Base-by-base conservation (phyloP, 2,329 filamentous ascomycete genomes). In the Trichoderma afroharzianum region DNA sequence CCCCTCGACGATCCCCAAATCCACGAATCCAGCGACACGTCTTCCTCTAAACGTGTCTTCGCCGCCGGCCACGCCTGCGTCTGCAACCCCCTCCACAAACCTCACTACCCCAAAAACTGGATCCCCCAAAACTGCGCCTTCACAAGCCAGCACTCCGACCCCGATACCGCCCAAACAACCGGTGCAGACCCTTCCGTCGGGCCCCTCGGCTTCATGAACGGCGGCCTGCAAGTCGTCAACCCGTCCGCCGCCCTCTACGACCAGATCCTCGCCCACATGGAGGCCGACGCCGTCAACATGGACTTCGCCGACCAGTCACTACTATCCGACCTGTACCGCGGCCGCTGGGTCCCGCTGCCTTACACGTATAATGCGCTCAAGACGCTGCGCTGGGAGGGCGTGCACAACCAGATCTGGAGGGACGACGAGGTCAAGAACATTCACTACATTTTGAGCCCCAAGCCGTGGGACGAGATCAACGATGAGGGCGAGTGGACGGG, bases 1-100 rank as follows among this genome's bases (percentile, higher is more conserved):
- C 83, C 88, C 73, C 87, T 97, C 59, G 93, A 95, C 80, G 78
- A 83, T 36, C 76, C 76, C 1, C 47, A 72, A 11, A 62, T 81
- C 57, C 74, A 74, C 55, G 76, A 74, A 33, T 71, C 72, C 4
- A 74, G 74, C 28, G 64, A 75, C n/a, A 62, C 70, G 43, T 47
- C 63, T 4, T 70, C 71, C 1, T 76, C 91, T 26, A 79, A 85
- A 58, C 86, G 88, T 58, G 92, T 97, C 39, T 95, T 97, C 81
- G 94, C 93, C 1, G 93, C 93, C 5, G 90, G 90, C 74, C 93
- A 95, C 81, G 94, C 94, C 6, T 97, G 94, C 81, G 90, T 94
- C 21, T 97, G 94, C 83, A 97, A 97, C 82, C 93, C 94, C 26
- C 83, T 94, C 74, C 87, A 88, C 76, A 94, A 93, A 80, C 78